Conservation (phyloP, 2,329 filamentous ascomycete species). For the Colletotrichum spinosum region DNA sequence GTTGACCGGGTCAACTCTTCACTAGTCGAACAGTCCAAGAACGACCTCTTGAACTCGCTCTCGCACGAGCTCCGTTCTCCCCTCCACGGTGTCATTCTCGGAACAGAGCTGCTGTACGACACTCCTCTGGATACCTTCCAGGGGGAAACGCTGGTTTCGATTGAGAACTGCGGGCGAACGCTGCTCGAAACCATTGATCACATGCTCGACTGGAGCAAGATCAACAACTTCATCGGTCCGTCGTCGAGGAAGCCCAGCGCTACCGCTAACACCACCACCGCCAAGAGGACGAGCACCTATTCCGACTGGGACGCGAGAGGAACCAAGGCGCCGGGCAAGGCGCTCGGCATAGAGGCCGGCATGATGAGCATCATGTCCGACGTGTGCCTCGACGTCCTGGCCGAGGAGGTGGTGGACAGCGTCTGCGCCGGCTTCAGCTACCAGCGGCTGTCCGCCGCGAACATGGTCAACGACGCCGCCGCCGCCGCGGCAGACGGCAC, state of each 20-base stretch:
- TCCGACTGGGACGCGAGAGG: conserved; percentile 22
- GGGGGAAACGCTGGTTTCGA: conserved; percentile 54
- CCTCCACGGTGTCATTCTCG: conserved; percentile 69
- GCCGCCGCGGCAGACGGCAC: conserved; percentile 24
- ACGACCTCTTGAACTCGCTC: conserved; percentile 69
- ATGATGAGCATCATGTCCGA: conserved; percentile 41
- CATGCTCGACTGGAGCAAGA: conserved; percentile 57
- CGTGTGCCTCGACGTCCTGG: conserved; percentile 47
- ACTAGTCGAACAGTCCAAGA: conserved; percentile 60
- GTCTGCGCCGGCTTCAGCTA: conserved; percentile 51
- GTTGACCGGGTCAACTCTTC: conserved; percentile 57
- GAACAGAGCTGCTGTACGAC: conserved; percentile 64
- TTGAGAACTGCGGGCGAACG: conserved; percentile 58
- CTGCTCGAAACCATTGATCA: conserved; percentile 62
- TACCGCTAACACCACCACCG: conserved; percentile 6
- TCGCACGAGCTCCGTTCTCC: conserved; percentile 72
- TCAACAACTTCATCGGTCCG: conserved; percentile 46
- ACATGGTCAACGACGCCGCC: not conserved
- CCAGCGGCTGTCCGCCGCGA: conserved; percentile 39
- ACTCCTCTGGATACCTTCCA: conserved; percentile 58
- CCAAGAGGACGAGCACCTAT: conserved; percentile 9
- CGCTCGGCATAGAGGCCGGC: conserved; percentile 30
- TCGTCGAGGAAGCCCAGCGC: not conserved
- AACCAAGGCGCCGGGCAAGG: conserved; percentile 7
- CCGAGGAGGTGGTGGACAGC: conserved; percentile 53